Evolutionary conservation across 371 early-diverging fungal genomes (phyloP), one percentile per base, ranked within the genome.

Genomic region (Mortierella polycephala): DNA sequence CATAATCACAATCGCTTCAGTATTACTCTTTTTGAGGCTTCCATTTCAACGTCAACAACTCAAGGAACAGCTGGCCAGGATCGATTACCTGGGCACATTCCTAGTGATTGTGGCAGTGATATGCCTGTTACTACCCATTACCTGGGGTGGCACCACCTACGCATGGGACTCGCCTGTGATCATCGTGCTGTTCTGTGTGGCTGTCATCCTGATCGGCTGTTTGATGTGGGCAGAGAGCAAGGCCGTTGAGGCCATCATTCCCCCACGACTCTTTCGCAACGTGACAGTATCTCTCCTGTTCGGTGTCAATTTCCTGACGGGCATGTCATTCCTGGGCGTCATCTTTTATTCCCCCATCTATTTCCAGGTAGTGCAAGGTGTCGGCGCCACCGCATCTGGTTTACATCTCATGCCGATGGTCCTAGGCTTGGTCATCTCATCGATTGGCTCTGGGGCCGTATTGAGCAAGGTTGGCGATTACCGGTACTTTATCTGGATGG

Each of bases 311-410:
- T 85, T 90, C 58, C 83, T 84, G 50, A 81, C 85, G 30, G 88
- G 91, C 18, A 77, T 87, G 55, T 75, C 76, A 18, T 88, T 89
- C 81, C 85, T 86, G 51, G 75, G 77, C 1, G 67, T 84, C 8
- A 79, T 91, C 53, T 90, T 86, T 67, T 91, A 88, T 53, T 67
- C 92, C 0, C 96, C 96, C 14, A 82, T 93, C 10, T 96, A 91
- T 81, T 93, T 93, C 82, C 93, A 92, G 68, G 88, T 94, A 45
- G 93, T 94, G 46, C 74, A 85, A 55, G 84, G 86, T 50, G 62
- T 79, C 3, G 68, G 84, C 8, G 85, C 92, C 1, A 91, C 89
- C 0, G 50, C 64, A 2, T 81, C 91, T 2, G 93, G 93, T 10
- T 63, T 93, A 12, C 75, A 87, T 59, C 73, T 88, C 44, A 73